Conservation (phyloP, 192 early-diverging fungal genomes). For the Rhizoclosmatium globosum region DNA sequence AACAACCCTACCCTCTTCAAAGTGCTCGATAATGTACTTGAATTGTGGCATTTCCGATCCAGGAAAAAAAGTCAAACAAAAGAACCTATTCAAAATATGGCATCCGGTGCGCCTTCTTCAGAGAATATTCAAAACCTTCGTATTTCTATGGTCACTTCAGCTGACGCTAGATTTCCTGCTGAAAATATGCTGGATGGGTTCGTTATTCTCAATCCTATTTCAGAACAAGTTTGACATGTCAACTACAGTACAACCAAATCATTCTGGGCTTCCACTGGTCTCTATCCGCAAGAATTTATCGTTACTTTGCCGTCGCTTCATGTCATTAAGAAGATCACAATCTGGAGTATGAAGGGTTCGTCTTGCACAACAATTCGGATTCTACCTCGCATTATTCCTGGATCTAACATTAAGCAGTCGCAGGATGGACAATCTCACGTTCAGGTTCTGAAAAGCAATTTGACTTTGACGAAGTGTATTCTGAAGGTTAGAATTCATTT, state of each 20-base stretch:
- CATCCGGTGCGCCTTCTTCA: constrained; percentile 32
- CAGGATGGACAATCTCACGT: constrained; percentile 31
- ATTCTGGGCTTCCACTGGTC: constrained; percentile 25
- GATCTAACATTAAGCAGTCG: constrained; percentile 6
- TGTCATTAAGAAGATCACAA: constrained; percentile 35
- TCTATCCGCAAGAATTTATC: constrained; percentile 37
- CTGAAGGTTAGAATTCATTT: constrained; percentile 21
- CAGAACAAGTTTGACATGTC: neutral
- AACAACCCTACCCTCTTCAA: constrained; percentile 59
- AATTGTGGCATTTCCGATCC: neutral
- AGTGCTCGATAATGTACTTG: constrained; percentile 80
- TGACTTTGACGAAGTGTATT: constrained; percentile 36
- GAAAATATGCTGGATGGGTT: constrained; percentile 34
- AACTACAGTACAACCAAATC: constrained; percentile 15
- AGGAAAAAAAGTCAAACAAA: constrained; percentile 19
- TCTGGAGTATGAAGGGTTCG: constrained; percentile 42
- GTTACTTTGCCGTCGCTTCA: constrained; percentile 1
- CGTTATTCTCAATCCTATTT: neutral
- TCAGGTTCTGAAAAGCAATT: constrained; percentile 5
- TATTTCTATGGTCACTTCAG: constrained; percentile 30
- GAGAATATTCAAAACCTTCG: constrained; percentile 42
- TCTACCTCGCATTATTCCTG: neutral
- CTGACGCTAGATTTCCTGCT: constrained; percentile 22
- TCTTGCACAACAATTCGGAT: no score
- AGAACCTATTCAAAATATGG: constrained; percentile 5